Percentiles rank a stretch among this genome's conserved stretches.
Evolutionary conservation across 768 basidiomycete species (phyloP).

Genomic region (Trametes gibbosa): DNA sequence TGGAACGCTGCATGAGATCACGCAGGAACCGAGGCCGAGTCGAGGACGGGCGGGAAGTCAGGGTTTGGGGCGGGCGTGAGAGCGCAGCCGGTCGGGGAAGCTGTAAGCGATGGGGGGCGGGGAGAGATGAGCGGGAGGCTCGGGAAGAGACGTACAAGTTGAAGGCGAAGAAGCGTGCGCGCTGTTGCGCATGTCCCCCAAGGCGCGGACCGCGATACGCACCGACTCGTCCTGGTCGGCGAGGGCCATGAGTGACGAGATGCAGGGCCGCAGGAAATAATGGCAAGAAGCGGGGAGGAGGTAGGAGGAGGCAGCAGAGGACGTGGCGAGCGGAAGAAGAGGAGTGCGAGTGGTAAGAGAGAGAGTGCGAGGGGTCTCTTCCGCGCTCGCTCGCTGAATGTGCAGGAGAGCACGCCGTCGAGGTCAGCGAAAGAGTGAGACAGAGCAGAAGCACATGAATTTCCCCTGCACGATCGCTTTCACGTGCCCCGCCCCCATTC

Average conservation of each 20-base stretch:
- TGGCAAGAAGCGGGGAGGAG: no score
- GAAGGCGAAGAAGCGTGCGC: constrained; percentile 24
- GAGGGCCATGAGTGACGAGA: constrained; percentile 25
- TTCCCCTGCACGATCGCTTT: constrained; percentile 14
- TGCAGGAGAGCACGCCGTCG: not conserved
- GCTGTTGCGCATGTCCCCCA: constrained; percentile 74
- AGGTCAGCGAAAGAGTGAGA: not conserved
- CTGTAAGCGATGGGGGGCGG: not conserved
- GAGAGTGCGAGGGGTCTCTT: not conserved
- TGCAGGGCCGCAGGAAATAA: no score
- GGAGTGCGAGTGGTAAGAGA: not conserved
- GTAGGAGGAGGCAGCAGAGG: not conserved
- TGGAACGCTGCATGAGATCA: constrained; percentile 28
- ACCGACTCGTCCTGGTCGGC: constrained; percentile 72
- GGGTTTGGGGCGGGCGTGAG: not conserved
- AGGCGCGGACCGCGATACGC: constrained; percentile 71
- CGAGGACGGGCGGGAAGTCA: no score
- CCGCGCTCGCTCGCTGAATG: not conserved
- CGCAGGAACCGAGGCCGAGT: no score
- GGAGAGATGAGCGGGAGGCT: constrained; percentile 5
- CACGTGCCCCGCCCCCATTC: constrained; percentile 13
- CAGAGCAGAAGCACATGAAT: constrained; percentile 15
- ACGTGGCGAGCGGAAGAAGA: not conserved
- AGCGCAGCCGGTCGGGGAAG: not conserved
- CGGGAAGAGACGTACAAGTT: constrained; percentile 26